Evolutionary conservation across 2,329 filamentous ascomycete genomes (phyloP).

Genomic region (Epicoccum nigrum): DNA sequence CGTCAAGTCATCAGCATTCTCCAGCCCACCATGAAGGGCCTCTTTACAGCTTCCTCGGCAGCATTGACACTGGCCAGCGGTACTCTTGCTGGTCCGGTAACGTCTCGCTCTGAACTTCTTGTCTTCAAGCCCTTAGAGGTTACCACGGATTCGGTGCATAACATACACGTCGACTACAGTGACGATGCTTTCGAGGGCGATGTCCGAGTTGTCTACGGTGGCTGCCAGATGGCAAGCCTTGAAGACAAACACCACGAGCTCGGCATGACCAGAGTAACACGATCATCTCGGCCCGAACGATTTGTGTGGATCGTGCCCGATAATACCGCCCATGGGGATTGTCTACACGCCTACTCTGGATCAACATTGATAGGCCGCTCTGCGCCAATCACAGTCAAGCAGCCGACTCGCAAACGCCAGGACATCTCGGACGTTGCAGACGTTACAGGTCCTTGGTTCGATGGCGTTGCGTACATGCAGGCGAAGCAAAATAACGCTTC

Average conservation of each 20-base stretch:
- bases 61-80: conserved; percentile 35
- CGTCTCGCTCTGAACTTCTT: conserved; percentile 31
- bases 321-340: conserved; percentile 48
- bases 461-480: conserved; percentile 65
- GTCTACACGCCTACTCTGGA: conserved; percentile 54
- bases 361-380: conserved; percentile 51
- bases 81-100: conserved; percentile 26
- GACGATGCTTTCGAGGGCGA: conserved; percentile 51
- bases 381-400: conserved; percentile 45
- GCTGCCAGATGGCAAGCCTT: conserved; percentile 47
- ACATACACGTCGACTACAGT: conserved; percentile 55
- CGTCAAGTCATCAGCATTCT: conserved; percentile 6
- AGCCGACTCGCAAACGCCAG: conserved; percentile 46
- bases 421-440: conserved; percentile 58
- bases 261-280: conserved; percentile 45
- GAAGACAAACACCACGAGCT: conserved; percentile 54
- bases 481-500: conserved; percentile 60
- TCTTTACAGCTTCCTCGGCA: conserved; percentile 34
- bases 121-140: conserved; percentile 45
- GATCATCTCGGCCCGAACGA: conserved; percentile 49
- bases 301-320: conserved; percentile 57
- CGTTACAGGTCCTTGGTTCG: conserved; percentile 67
- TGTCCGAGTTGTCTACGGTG: conserved; percentile 54
- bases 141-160: conserved; percentile 54
- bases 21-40: conserved; percentile 32